Base-by-base conservation (phyloP, 2,329 filamentous ascomycete genomes). In the Neonectria magnoliae region DNA sequence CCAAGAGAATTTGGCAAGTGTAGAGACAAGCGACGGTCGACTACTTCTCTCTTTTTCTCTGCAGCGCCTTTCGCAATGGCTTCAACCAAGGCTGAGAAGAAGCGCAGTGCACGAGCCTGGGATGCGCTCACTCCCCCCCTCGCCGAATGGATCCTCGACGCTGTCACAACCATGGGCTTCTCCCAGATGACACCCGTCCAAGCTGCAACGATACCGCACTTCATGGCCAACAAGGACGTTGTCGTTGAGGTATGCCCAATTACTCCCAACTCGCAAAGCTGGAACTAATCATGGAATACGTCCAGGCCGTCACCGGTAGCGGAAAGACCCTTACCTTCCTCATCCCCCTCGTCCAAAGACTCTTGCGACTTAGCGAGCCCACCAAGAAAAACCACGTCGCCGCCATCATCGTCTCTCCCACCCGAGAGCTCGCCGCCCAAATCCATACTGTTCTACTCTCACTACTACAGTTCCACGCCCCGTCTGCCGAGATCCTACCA, bases 181-280 rank as follows among this genome's bases (percentile, higher is more conserved):
- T 83, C 85, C 68, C 90, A 91, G 77, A 94, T 96, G 86, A 98
- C 94, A 4, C 95, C 95, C 1, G 94, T 98, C n/a, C 95, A 98
- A 81, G 93, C 94, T 48, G 95, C 93, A 64, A 91, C 93, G 5
- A 91, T 98, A 70, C 93, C 94, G 13, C 87, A 97, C 56, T 96
- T 97, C 76, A 90, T 94, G 81, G 90, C 89, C 56, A 92, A 97
- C 77, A 97, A 97, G 75, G 94, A 97, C 79, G 93, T 97, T 5
- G 94, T 97, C 1, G 94, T 97, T 6, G 93, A 97, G 82, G 89
- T 88, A 76, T 51, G 76, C 59, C 8, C 2, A 4, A 38, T n/a
- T 18, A 7, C 44, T 4, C 54, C 18, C 1, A 14, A 51, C n/a
- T 36, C 33, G 3, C 10, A 36, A 9, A 10, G 22, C 42, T 68